phyloP scores from a whole-genome alignment of 208 protist species.

The Kentomonas sorsogonicus region DNA sequence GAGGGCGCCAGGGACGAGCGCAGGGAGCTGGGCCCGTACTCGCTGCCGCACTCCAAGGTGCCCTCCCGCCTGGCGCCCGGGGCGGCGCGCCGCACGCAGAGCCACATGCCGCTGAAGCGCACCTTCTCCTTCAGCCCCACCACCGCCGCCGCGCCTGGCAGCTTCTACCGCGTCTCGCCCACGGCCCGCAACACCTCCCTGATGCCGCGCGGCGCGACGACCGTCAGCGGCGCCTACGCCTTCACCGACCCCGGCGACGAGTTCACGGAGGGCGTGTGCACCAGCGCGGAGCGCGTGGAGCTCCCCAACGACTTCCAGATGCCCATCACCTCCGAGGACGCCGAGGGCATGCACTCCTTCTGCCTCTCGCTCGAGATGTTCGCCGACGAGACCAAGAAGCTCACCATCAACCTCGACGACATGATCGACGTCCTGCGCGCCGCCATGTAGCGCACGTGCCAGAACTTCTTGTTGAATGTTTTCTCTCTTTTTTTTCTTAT shows the following conservation, averaged over 20 bases:
- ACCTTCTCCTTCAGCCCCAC: constrained; percentile 22
- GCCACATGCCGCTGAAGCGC: constrained; percentile 32
- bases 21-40: too few species aligned
- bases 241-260: too few species aligned
- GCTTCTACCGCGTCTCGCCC: too few species aligned
- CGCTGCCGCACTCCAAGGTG: too few species aligned
- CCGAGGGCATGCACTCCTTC: constrained; percentile 70
- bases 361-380: constrained; percentile 75
- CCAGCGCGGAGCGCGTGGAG: constrained; percentile 17
- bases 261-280: not conserved
- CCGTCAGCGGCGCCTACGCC: too few species aligned
- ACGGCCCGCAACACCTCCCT: too few species aligned
- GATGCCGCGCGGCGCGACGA: too few species aligned
- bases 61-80: too few species aligned
- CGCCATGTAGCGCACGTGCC: constrained; percentile 37
- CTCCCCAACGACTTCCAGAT: constrained; percentile 57
- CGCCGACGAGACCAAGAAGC: constrained; percentile 62
- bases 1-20: too few species aligned
- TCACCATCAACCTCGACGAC: constrained; percentile 55
- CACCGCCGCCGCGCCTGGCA: too few species aligned
- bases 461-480: too few species aligned
- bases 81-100: constrained; percentile 23
- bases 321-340: constrained; percentile 65
- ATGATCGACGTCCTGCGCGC: constrained; percentile 62
- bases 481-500: not conserved